A percentile compares a stretch with the other conserved stretches of the same genome.
Evolutionary conservation across 2,329 filamentous ascomycete genomes (phyloP).

Genomic region (Neospermospora avenae): DNA sequence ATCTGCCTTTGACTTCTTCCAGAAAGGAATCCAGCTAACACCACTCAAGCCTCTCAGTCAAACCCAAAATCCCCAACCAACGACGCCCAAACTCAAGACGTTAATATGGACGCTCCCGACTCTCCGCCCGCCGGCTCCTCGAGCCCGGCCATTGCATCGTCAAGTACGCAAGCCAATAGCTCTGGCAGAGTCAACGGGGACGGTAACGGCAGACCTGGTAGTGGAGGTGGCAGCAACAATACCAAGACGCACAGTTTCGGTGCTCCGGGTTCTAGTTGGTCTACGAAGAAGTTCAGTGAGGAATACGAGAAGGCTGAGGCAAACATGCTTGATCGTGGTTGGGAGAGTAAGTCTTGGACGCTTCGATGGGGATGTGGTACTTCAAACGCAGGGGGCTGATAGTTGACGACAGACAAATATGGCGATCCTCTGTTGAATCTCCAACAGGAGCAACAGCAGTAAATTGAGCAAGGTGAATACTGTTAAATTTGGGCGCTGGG

Average conservation of each 20-base stretch:
- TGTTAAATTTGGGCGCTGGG: background rate
- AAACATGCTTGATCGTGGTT: constrained; percentile 49
- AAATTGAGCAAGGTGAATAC: background rate
- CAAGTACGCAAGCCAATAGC: constrained; percentile 6
- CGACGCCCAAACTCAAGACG: constrained; percentile 9
- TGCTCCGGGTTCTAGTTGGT: constrained; percentile 50
- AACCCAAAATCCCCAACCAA: background rate
- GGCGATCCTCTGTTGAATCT: constrained; percentile 3
- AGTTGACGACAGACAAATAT: background rate
- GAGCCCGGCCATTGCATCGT: background rate
- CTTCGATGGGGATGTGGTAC: background rate
- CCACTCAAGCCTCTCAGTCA: background rate
- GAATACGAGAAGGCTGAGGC: constrained; percentile 50
- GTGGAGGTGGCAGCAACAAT: constrained; percentile 4
- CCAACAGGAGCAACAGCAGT: background rate
- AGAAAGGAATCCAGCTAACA: background rate
- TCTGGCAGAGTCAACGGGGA: constrained; percentile 11
- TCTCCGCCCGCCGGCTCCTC: constrained; percentile 21
- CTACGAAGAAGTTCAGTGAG: constrained; percentile 53
- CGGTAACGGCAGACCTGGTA: background rate
- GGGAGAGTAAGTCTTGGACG: constrained; percentile 38
- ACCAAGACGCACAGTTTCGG: constrained; percentile 29
- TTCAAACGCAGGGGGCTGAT: constrained; percentile 33
- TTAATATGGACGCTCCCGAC: constrained; percentile 31
- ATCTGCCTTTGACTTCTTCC: background rate